phyloP scores from a whole-genome alignment of 2,329 filamentous ascomycete genomes.

The Endoconidiophora laricicola region DNA sequence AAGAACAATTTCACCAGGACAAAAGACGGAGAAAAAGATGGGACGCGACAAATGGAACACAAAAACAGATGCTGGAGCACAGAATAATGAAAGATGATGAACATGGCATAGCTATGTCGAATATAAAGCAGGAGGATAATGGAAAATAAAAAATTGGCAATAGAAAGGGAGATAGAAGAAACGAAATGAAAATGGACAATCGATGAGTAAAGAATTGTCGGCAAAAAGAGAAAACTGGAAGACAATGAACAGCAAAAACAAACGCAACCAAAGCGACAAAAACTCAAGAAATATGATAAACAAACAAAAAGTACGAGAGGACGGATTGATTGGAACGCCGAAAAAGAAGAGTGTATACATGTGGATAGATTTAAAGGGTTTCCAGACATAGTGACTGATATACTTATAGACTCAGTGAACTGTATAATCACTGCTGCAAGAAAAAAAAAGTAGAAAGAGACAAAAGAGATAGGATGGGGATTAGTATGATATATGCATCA shows the following conservation, averaged over 20 bases:
- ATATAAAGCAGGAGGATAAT: background rate
- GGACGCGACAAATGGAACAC: too few species aligned
- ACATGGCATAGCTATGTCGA: background rate
- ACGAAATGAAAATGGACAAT: background rate
- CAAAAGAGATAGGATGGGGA: background rate
- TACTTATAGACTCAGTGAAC: background rate
- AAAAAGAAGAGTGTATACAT: constrained; percentile 2
- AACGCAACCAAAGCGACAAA: background rate
- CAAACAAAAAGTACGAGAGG: background rate
- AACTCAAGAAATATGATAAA: background rate
- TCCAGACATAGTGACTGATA: background rate
- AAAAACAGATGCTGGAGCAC: too few species aligned
- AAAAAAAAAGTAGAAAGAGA: constrained; percentile 1
- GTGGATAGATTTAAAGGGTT: background rate
- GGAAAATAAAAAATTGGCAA: background rate
- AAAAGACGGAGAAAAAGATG: background rate
- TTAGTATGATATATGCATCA: too few species aligned
- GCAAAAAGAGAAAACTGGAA: background rate
- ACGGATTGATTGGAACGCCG: background rate
- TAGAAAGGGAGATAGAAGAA: background rate
- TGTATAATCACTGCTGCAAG: background rate
- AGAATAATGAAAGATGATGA: background rate
- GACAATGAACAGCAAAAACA: background rate
- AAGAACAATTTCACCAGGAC: background rate
- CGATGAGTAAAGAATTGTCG: background rate